These are phyloP conservation scores for Kickxella alabastrina DNA, from an alignment of 192 early-diverging fungal genomes.

Conservation along the genomic window DNA sequence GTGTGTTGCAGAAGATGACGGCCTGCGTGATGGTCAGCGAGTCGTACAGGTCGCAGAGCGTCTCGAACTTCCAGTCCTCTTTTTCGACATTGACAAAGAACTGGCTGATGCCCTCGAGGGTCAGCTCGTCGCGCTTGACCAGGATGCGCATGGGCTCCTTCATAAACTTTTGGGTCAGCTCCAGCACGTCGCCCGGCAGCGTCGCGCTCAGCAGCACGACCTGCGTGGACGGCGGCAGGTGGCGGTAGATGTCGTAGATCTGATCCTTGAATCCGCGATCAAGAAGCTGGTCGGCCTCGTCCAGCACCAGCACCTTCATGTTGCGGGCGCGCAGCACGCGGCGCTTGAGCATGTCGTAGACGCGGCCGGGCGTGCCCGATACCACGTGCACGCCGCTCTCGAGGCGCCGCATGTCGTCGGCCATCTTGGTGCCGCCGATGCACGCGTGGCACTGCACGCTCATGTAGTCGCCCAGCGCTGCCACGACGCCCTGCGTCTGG, in stretches of 20 bases:
- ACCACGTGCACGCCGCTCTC: conserved; percentile 92
- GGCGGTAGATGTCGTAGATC: conserved; percentile 90
- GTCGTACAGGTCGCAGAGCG: conserved; percentile 95
- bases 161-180: conserved; percentile 98
- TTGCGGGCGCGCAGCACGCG: conserved; percentile 72
- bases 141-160: conserved; percentile 90
- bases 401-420: conserved; percentile 90
- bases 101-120: conserved; percentile 97
- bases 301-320: conserved; percentile 94
- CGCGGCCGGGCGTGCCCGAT: conserved; percentile 91
- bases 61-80: conserved; percentile 99
- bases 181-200: conserved; percentile 90
- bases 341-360: conserved; percentile 96
- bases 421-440: conserved; percentile 88
- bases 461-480: conserved; percentile 96
- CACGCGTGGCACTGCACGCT: conserved; percentile 93
- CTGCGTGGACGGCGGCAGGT: conserved; percentile 87
- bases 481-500: conserved; percentile 89
- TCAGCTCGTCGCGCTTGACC: conserved; percentile 98
- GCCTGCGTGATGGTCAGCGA: conserved; percentile 97
- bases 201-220: conserved; percentile 92
- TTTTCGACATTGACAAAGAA: conserved; percentile 97
- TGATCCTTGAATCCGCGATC: conserved; percentile 96
- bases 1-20: conserved; percentile 97
- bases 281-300: conserved; percentile 97